phyloP scores from a whole-genome alignment of 768 basidiomycete species.

The Coprinopsis marcescibilis region DNA sequence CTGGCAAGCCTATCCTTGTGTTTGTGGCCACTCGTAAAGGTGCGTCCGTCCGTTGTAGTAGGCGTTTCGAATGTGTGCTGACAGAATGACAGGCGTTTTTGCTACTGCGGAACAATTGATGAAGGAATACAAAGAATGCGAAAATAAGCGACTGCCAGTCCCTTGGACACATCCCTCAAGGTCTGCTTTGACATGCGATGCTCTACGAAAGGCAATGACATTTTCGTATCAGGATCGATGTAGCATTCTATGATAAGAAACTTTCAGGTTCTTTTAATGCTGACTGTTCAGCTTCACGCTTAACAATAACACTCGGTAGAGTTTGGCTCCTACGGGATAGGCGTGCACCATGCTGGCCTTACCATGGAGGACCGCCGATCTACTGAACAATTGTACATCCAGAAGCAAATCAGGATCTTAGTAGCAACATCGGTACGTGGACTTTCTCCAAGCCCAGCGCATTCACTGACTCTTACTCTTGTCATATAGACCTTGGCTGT shows the following conservation, averaged over 20 bases:
- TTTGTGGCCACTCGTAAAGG: constrained; percentile 90
- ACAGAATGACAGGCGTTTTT: constrained; percentile 41
- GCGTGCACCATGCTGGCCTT: constrained; percentile 90
- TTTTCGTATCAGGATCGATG: constrained; percentile 40
- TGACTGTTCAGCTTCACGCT: neutral
- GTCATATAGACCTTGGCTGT: constrained; percentile 79
- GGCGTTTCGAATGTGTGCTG: neutral
- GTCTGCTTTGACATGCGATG: constrained; percentile 27
- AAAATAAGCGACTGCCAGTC: constrained; percentile 39
- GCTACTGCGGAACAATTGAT: constrained; percentile 72
- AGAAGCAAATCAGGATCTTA: constrained; percentile 58
- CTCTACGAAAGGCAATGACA: neutral
- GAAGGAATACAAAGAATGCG: constrained; percentile 60
- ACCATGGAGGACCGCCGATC: constrained; percentile 62
- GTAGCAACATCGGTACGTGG: constrained; percentile 75
- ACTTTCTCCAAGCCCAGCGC: neutral
- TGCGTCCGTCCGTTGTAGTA: constrained; percentile 18
- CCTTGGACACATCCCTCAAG: constrained; percentile 66
- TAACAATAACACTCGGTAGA: constrained; percentile 28
- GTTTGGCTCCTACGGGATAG: constrained; percentile 70
- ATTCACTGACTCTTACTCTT: neutral
- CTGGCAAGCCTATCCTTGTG: constrained; percentile 79
- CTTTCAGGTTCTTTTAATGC: constrained; percentile 39
- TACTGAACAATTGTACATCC: constrained; percentile 70
- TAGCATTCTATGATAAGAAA: constrained; percentile 60